Base-by-base conservation (phyloP, 768 basidiomycete species). In the Tephrocybe sp. region DNA sequence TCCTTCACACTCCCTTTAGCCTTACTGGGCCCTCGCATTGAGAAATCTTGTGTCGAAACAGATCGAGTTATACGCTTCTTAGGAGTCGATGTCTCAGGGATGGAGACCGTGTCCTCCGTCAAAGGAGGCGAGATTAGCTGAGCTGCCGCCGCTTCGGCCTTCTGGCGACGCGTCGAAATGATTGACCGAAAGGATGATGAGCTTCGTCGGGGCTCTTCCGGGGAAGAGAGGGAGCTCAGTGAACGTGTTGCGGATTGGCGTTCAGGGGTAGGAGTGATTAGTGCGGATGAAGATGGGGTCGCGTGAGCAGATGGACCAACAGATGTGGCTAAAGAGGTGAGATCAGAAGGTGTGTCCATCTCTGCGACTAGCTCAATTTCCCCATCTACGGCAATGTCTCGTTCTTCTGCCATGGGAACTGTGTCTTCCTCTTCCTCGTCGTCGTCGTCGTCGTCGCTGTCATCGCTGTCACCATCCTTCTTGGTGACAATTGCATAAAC, bases 401-500 rank as follows among this genome's bases (percentile, higher is more conserved):
- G 66, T 29, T 72, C 75, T 45, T 70, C 66, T n/a, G 74, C 73
- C 21, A 78, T 62, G 18, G 78, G 75, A 24, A 72, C 54, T 24
- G 57, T 70, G 52, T 74, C 69, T 45, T 72, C 76, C 34, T 76
- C 79, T 34, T 81, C 78, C 41, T 80, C 79, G 21, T 83, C 78
- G 50, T 78, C 79, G 50, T 80, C 80, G 54, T 86, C 84, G 41
- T 80, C 79, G 21, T 83, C 78, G 50, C 78, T 80, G 50, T 80
- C 80, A 54, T 86, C 84, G 33, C 79, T 79, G 43, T 81, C 79
- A 18, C 82, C 77, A 47, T 76, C 78, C 50, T 76, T 73, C 52
- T 80, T 75, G 54, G 76, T 73, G 54, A 84, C 67, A 33, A 88
- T 78, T 23, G 86, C 85, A 62, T 91, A 91, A 15, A 91, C 89